Evolutionary conservation across 2,329 filamentous ascomycete species (phyloP).

Genomic region (Colletotrichum kahawae): DNA sequence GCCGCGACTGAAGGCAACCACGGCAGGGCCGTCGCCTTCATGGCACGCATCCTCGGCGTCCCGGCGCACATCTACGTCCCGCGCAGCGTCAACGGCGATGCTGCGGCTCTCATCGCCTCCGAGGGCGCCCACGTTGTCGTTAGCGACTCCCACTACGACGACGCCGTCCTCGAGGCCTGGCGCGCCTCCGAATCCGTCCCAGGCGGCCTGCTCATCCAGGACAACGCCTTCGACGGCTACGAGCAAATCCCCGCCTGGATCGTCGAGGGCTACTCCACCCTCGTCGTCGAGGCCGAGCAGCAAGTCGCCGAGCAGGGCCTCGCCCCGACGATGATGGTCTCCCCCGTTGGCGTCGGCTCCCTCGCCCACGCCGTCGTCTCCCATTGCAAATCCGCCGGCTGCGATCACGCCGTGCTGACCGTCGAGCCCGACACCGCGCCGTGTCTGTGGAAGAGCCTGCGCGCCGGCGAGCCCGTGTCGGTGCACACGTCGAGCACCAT

Average conservation of each 20-base stretch:
- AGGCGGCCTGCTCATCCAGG: slow-evolving; percentile 66
- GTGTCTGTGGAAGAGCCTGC: slow-evolving; percentile 60
- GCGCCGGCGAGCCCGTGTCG: slow-evolving; percentile 48
- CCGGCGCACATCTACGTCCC: slow-evolving; percentile 68
- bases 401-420: slow-evolving; percentile 52
- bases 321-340: slow-evolving; percentile 55
- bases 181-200: slow-evolving; percentile 40
- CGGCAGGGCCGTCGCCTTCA: slow-evolving; percentile 73
- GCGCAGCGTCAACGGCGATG: slow-evolving; percentile 56
- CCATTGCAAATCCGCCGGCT: slow-evolving; percentile 61
- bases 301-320: slow-evolving; percentile 51
- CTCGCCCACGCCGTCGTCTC: slow-evolving; percentile 72
- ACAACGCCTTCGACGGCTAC: slow-evolving; percentile 71
- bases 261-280: slow-evolving; percentile 77
- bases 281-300: slow-evolving; percentile 70
- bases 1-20: slow-evolving; percentile 80
- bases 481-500: slow-evolving; percentile 67
- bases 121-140: slow-evolving; percentile 66
- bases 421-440: slow-evolving; percentile 74
- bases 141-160: slow-evolving; percentile 60
- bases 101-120: slow-evolving; percentile 56
- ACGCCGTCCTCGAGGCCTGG: slow-evolving; percentile 57
- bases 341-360: slow-evolving; percentile 75
- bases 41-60: slow-evolving; percentile 65
- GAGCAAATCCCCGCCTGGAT: slow-evolving; percentile 74